Evolutionary conservation across 1,284 basidiomycete genomes (phyloP).

Genomic region (Ganoderma multipileum): DNA sequence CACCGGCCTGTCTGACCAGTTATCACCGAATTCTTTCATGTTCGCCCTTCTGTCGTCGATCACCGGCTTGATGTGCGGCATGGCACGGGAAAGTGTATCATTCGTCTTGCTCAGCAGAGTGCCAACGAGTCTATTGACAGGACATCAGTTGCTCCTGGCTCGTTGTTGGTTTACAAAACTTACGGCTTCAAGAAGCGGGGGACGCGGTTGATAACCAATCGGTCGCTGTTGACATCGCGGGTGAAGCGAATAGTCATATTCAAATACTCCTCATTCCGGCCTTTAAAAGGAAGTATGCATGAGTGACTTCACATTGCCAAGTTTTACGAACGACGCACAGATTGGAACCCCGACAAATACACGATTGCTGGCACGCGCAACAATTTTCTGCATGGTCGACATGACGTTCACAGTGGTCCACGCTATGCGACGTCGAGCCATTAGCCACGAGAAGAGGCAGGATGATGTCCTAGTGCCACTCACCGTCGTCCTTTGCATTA

Average conservation of each 20-base stretch:
- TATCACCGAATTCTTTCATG: slow-evolving; percentile 27
- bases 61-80: slow-evolving; percentile 24
- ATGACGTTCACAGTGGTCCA: slow-evolving; percentile 30
- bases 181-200: slow-evolving; percentile 41
- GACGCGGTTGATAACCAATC: slow-evolving; percentile 30
- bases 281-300: slow-evolving; percentile 12
- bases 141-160: background rate
- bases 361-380: slow-evolving; percentile 36
- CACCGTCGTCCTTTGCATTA: slow-evolving; percentile 20
- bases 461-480: slow-evolving; percentile 23
- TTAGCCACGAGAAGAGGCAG: background rate
- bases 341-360: slow-evolving; percentile 39
- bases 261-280: slow-evolving; percentile 32
- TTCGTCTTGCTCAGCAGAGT: slow-evolving; percentile 9
- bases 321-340: slow-evolving; percentile 26
- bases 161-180: background rate
- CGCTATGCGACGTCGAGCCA: slow-evolving; percentile 19
- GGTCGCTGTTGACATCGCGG: slow-evolving; percentile 12
- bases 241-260: slow-evolving; percentile 26
- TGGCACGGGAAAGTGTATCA: background rate
- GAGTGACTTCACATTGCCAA: background rate
- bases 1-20: slow-evolving; percentile 36
- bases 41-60: slow-evolving; percentile 29
- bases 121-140: background rate
- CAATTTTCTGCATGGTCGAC: slow-evolving; percentile 31